A percentile compares a stretch with the other conserved stretches of the same genome.
These are phyloP conservation scores for Pyrenopolyporus hunteri DNA, from an alignment of 495 filamentous ascomycete genomes.

Conservation along the genomic window DNA sequence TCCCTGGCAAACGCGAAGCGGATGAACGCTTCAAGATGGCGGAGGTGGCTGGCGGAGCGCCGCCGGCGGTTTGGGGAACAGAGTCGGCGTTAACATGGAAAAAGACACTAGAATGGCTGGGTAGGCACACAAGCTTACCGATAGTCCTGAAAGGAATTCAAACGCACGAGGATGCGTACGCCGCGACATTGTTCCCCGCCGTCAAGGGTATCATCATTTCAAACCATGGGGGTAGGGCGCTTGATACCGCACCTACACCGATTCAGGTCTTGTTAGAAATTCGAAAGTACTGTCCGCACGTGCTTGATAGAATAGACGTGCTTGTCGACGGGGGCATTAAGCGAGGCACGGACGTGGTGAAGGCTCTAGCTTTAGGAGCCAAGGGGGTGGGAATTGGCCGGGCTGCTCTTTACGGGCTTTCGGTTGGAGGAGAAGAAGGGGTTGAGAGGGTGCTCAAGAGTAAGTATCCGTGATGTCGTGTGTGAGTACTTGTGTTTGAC, in stretches of 20 bases:
- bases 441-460: slow-evolving; percentile 77
- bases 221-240: slow-evolving; percentile 79
- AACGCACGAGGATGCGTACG: slow-evolving; percentile 81
- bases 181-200: slow-evolving; percentile 65
- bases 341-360: slow-evolving; percentile 80
- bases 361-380: slow-evolving; percentile 77
- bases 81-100: slow-evolving; percentile 75
- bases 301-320: slow-evolving; percentile 73
- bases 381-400: slow-evolving; percentile 79
- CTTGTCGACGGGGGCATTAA: slow-evolving; percentile 79
- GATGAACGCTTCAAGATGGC: slow-evolving; percentile 63
- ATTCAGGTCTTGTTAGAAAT: slow-evolving; percentile 80
- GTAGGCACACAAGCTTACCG: slow-evolving; percentile 68
- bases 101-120: slow-evolving; percentile 69
- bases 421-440: slow-evolving; percentile 74
- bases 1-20: slow-evolving; percentile 79
- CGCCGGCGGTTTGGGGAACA: slow-evolving; percentile 62
- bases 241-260: slow-evolving; percentile 77
- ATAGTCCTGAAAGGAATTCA: slow-evolving; percentile 82
- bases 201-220: slow-evolving; percentile 78
- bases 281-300: slow-evolving; percentile 77
- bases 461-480: slow-evolving; percentile 66
- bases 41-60: slow-evolving; percentile 46
- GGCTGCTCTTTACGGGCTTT: slow-evolving; percentile 72
- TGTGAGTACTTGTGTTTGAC: slow-evolving; percentile 1